These are phyloP conservation scores for Globisporangium cylindrosporum DNA, from an alignment of 352 stramenopile species.

Conservation along the genomic window DNA sequence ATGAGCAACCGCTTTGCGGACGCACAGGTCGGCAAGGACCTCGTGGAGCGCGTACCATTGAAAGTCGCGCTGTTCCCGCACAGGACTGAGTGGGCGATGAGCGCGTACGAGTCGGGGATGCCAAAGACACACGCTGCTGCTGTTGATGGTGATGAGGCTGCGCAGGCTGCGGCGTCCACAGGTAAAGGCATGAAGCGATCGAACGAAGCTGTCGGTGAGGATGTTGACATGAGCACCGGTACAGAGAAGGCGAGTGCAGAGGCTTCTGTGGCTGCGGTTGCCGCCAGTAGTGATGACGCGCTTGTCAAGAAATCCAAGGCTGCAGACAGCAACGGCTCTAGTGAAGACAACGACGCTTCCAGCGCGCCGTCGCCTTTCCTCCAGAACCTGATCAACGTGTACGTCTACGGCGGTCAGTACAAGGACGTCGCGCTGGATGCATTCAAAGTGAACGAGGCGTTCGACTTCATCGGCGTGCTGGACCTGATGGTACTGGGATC, in stretches of 20 bases:
- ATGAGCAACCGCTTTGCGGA: conserved; percentile 1
- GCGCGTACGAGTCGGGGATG: conserved; percentile 25
- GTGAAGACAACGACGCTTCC: not conserved
- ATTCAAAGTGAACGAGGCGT: conserved; percentile 83
- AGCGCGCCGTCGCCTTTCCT: conserved; percentile 4
- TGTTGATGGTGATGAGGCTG: not conserved
- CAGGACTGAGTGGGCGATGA: conserved; percentile 46
- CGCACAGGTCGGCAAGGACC: conserved; percentile 22
- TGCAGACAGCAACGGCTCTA: not conserved
- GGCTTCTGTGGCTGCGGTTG: not conserved
- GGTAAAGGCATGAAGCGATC: conserved; percentile 43
- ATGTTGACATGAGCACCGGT: conserved; percentile 7
- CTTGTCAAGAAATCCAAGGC: conserved; percentile 46
- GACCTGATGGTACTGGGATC: conserved; percentile 54
- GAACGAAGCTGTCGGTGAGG: conserved; percentile 33
- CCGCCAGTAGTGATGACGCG: conserved; percentile 9
- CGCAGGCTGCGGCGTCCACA: not conserved
- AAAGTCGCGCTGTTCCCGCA: conserved; percentile 63
- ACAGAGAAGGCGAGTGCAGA: not conserved
- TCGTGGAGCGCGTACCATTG: conserved; percentile 64
- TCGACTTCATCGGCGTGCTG: conserved; percentile 76
- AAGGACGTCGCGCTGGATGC: conserved; percentile 36
- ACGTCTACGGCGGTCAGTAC: conserved; percentile 73
- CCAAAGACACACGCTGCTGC: not conserved
- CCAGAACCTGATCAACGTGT: conserved; percentile 53